phyloP scores from a whole-genome alignment of 441 rosid genomes.

The Erysimum cheiri region DNA sequence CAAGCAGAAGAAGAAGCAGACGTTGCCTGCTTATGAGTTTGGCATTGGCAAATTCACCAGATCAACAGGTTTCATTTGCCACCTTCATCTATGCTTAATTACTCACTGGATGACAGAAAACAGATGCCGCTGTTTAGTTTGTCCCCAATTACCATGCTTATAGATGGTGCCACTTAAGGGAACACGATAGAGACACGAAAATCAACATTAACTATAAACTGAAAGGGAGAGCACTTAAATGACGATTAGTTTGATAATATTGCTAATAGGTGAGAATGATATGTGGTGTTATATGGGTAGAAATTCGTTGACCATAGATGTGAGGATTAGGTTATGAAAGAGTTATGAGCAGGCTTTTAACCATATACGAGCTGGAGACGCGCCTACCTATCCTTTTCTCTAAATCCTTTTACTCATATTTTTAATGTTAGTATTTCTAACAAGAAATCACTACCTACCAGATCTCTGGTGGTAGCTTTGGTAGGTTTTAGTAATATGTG shows the following conservation, averaged over 20 bases:
- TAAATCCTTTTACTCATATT: slow-evolving; percentile 13
- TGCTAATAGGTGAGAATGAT: background rate
- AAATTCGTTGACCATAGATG: slow-evolving; percentile 13
- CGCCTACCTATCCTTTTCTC: background rate
- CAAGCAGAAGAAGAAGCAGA: slow-evolving; percentile 97
- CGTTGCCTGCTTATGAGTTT: slow-evolving; percentile 96
- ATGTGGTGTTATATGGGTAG: slow-evolving; percentile 18
- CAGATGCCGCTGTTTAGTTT: slow-evolving; percentile 27
- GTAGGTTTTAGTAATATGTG: slow-evolving; percentile 16
- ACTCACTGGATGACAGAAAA: slow-evolving; percentile 23
- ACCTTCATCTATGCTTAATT: slow-evolving; percentile 27
- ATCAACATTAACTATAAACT: slow-evolving; percentile 14
- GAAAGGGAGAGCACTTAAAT: slow-evolving; percentile 2
- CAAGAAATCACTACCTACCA: slow-evolving; percentile 25
- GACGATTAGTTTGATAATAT: slow-evolving; percentile 8
- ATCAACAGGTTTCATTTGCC: slow-evolving; percentile 71
- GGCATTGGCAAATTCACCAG: slow-evolving; percentile 88
- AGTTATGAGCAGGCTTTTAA: slow-evolving; percentile 7
- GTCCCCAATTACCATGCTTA: slow-evolving; percentile 17
- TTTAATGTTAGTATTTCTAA: slow-evolving; percentile 16
- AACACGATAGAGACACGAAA: background rate
- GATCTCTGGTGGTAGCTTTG: slow-evolving; percentile 28
- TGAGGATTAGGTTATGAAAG: slow-evolving; percentile 1
- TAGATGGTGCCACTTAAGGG: slow-evolving; percentile 9
- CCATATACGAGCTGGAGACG: background rate